Evolutionary conservation across 2,329 filamentous ascomycete genomes (phyloP).

Genomic region (Trichoderma citrinoviride): DNA sequence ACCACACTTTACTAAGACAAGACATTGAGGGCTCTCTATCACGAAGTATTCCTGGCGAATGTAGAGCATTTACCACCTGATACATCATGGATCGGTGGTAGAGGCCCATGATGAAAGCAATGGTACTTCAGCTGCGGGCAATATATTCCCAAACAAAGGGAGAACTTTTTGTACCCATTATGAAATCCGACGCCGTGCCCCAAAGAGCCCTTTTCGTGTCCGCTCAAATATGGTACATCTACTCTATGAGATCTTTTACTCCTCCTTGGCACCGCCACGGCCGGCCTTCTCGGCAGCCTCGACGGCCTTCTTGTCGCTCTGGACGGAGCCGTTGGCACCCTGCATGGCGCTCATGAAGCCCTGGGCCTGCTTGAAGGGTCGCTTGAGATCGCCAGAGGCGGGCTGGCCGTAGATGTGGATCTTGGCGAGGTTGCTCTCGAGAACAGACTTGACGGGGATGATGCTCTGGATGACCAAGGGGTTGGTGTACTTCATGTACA

Average conservation of each 20-base stretch:
- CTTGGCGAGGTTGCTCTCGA: constrained; percentile 95
- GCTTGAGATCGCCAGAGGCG: constrained; percentile 85
- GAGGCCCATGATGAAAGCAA: too few species aligned
- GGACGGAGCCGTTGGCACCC: constrained; percentile 65
- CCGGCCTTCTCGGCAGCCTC: constrained; percentile 76
- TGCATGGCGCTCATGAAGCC: constrained; percentile 81
- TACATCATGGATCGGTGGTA: too few species aligned
- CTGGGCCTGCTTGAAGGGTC: constrained; percentile 85
- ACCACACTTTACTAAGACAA: not conserved
- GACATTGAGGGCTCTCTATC: not conserved
- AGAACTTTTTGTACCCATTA: constrained; percentile 4
- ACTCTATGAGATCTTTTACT: constrained; percentile 45
- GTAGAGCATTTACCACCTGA: too few species aligned
- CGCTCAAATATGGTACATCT: not conserved
- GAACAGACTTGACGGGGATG: constrained; percentile 91
- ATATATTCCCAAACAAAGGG: constrained; percentile 4
- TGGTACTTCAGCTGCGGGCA: not conserved
- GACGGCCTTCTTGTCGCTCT: constrained; percentile 90
- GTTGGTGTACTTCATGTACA: constrained; percentile 99
- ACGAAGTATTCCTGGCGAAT: not conserved
- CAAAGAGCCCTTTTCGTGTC: constrained; percentile 1
- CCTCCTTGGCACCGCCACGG: constrained; percentile 68
- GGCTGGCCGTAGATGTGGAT: constrained; percentile 88
- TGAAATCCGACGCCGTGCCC: constrained; percentile 7
- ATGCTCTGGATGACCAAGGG: constrained; percentile 98